Percentiles rank a stretch among this genome's conserved stretches.
phyloP scores from a whole-genome alignment of 108 stramenopile species.

The Skeletonema costatum region DNA sequence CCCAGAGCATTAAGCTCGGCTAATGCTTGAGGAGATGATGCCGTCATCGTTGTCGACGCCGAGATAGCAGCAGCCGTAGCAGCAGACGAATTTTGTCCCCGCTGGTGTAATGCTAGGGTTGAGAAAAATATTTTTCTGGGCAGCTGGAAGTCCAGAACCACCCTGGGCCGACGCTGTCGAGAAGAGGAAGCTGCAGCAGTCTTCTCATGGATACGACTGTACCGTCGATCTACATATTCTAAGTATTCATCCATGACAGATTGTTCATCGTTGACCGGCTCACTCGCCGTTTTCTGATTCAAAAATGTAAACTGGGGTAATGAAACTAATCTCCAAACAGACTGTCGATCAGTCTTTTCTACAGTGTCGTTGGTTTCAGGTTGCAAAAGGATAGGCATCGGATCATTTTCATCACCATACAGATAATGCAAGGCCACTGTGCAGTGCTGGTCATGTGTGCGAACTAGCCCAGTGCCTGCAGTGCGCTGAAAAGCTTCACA shows the following conservation, averaged over 20 bases:
- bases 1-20: slow-evolving; percentile 21
- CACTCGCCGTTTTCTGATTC: neutral
- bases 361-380: neutral
- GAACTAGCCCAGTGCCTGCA: neutral
- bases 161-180: neutral
- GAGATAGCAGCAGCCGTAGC: neutral
- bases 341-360: neutral
- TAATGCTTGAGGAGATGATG: neutral
- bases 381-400: neutral
- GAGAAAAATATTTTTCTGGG: slow-evolving; percentile 20
- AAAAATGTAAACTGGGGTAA: neutral
- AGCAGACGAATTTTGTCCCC: neutral
- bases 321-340: neutral
- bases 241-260: slow-evolving; percentile 43
- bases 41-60: neutral
- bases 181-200: neutral
- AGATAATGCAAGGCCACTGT: neutral
- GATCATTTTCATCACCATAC: neutral
- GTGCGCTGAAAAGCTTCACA: neutral
- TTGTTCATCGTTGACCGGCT: slow-evolving; percentile 8
- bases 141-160: neutral
- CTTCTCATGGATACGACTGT: slow-evolving; percentile 27
- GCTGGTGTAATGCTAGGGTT: slow-evolving; percentile 4
- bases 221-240: slow-evolving; percentile 35
- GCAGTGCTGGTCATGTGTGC: neutral